Base-by-base conservation (phyloP, 352 stramenopile genomes). In the Blastocystis sp. region DNA sequence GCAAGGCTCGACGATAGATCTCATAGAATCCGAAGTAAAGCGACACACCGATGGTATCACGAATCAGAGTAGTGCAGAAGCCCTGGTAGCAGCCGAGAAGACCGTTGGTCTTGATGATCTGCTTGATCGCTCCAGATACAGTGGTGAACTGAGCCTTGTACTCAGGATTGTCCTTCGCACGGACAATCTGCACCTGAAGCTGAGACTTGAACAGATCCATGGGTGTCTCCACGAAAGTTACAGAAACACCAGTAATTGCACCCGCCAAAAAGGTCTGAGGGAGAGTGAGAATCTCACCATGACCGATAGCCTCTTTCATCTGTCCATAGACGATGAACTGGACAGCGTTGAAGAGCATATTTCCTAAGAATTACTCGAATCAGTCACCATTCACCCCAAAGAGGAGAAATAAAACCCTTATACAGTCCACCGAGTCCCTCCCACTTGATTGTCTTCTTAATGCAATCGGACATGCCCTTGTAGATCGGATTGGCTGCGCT, bases 121-220 rank as follows among this genome's bases (percentile, higher is more conserved):
- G 43, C 64, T 88, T 88, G 24, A 76, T 76, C 24, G 30, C 37
- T 24, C 64, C 56, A 6, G 13, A 16, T 0, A 88, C 76, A 41
- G 59, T 76, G 7, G 59, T 88, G 64, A 88, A 88, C 64, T 88
- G 26, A 68, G 76, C 30, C 41, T 88, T 88, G 64, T 88, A 88
- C 55, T 88, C 76, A 8, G 76, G 76, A 88, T 88, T 88, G 20
- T n/a, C 59, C 64, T 88, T 73, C 20, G 76, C 76, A 24, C 59
- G 64, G 76, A 76, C 68, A 41, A 88, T 76, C 64, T 88, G 76
- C 8, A 88, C 76, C 64, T 88, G 76, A 16, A 88, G 37, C 64
- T 88, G 76, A 16, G 76, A 88, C 64, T 88, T 88, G 59, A 88
- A 88, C 37, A 88, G 53, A 88, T 88, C 76, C 76, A 88, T 88